phyloP scores from a whole-genome alignment of 305 asterid genomes.

The Plantago lanceolata region DNA sequence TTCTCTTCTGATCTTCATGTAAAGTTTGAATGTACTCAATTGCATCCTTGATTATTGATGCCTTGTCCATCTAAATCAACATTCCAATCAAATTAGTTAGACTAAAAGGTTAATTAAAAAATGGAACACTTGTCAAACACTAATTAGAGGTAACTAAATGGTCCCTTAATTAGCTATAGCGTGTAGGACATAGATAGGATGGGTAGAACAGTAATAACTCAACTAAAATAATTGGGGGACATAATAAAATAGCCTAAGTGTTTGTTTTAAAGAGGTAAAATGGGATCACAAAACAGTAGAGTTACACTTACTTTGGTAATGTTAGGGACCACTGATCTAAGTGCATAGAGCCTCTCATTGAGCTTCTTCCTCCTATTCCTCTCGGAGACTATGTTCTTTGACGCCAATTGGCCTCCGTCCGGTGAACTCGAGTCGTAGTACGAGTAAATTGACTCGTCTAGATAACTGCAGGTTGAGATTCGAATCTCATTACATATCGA shows the following conservation, averaged over 20 bases:
- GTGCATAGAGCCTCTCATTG: conserved; percentile 70
- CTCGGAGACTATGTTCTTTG: conserved; percentile 76
- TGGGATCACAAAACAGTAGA: too few species aligned
- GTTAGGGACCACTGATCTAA: conserved; percentile 80
- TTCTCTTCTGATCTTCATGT: conserved; percentile 52
- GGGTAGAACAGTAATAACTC: too few species aligned
- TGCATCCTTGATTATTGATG: conserved; percentile 82
- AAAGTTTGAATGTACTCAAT: conserved; percentile 58
- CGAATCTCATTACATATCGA: too few species aligned
- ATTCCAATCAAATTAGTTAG: neutral
- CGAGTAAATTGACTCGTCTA: conserved; percentile 47
- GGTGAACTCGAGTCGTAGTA: conserved; percentile 83
- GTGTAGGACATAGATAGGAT: neutral
- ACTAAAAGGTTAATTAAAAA: too few species aligned
- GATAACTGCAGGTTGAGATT: conserved; percentile 29
- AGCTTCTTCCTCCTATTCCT: conserved; percentile 76
- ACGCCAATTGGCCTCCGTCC: conserved; percentile 54
- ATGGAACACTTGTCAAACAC: too few species aligned
- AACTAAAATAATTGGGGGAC: too few species aligned
- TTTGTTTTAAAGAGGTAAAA: too few species aligned
- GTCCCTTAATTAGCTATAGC: neutral
- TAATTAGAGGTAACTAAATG: too few species aligned
- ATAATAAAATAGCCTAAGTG: too few species aligned
- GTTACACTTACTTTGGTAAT: conserved; percentile 52
- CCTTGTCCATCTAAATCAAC: conserved; percentile 74